Evolutionary conservation across 2,329 filamentous ascomycete genomes (phyloP), one percentile per base, ranked within the genome.

Genomic region (Lachnellula subtilissima): DNA sequence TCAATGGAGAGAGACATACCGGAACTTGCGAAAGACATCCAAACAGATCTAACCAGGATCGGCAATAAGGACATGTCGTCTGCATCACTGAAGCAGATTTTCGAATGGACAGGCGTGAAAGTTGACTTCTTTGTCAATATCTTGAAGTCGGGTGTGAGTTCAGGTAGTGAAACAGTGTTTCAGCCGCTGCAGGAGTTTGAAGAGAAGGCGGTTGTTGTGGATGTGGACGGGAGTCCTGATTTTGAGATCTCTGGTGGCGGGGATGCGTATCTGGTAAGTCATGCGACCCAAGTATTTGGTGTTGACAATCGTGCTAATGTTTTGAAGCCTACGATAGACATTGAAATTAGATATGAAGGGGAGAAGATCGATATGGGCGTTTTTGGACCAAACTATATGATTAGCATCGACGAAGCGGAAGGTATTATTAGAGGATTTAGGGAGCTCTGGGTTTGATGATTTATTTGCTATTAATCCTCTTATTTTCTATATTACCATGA

Each of bases 51-150:
- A 0, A 75, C 80, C 37, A 69, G 74, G 4, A 86, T 96, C 37
- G 79, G 78, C 19, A 77, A 63, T 25, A 71, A 72, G 2, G 78
- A 76, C 48, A 83, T 84, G 65, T 78, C 81, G 0, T 74, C 74
- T 1, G 84, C 83, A 0, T 83, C 83, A 1, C 73, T 96, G 1
- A 83, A 82, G 73, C 86, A 96, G 69, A 85, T 96, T 39, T 72
- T 77, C 19, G 71, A 78, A 15, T 96, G 91, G 91, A 93, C 89
- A 0, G 87, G 87, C 0, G 72, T 91, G 2, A 75, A 71, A 53
- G 71, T 96, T 1, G 81, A 88, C 63, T 84, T 81, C 0, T 93
- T 89, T 72, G 84, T 96, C 64, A 97, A 97, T 69, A 94, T 96
- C 61, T 71, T 96, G 17, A 83, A 67, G 46, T 46, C 54, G 48